Conservation (phyloP, 768 basidiomycete species). For the Rhodosporidiobolus sp. region DNA sequence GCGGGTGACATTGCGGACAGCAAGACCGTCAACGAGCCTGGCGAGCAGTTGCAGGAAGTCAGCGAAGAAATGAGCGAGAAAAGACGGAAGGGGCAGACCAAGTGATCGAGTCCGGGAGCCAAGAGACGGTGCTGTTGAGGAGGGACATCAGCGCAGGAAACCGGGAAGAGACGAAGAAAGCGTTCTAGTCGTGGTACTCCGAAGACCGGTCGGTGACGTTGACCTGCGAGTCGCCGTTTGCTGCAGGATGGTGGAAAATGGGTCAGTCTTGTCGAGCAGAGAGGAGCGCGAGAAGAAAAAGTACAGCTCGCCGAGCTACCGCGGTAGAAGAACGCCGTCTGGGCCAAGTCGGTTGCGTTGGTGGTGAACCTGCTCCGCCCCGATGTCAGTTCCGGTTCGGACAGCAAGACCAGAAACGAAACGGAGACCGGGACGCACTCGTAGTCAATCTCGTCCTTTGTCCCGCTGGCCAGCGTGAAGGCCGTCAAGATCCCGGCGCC, state of each 20-base stretch:
- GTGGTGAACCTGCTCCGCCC: conserved; percentile 25
- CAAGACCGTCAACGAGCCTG: conserved; percentile 36
- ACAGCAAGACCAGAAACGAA: background rate
- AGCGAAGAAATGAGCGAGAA: background rate
- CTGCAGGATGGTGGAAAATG: background rate
- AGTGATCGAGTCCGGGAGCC: conserved; percentile 22
- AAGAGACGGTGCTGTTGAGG: conserved; percentile 14
- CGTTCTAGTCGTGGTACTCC: conserved; percentile 30
- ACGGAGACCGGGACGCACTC: conserved; percentile 20
- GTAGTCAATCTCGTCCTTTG: conserved; percentile 27
- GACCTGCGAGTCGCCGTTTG: background rate
- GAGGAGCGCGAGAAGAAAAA: background rate
- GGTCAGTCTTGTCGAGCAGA: background rate
- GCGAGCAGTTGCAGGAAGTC: conserved; percentile 4
- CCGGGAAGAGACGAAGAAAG: background rate
- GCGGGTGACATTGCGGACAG: conserved; percentile 42
- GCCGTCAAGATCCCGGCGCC: conserved; percentile 45
- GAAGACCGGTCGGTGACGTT: background rate
- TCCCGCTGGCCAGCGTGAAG: conserved; percentile 22
- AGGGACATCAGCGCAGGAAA: fast-evolving
- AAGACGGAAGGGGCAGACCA: background rate
- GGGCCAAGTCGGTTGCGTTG: background rate
- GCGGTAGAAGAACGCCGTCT: conserved; percentile 3
- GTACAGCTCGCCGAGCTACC: background rate
- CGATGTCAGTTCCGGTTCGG: too few species aligned